Evolutionary conservation across 208 protist species (phyloP), one percentile per base, ranked within the genome.

Genomic region (Histomonas meleagridis): DNA sequence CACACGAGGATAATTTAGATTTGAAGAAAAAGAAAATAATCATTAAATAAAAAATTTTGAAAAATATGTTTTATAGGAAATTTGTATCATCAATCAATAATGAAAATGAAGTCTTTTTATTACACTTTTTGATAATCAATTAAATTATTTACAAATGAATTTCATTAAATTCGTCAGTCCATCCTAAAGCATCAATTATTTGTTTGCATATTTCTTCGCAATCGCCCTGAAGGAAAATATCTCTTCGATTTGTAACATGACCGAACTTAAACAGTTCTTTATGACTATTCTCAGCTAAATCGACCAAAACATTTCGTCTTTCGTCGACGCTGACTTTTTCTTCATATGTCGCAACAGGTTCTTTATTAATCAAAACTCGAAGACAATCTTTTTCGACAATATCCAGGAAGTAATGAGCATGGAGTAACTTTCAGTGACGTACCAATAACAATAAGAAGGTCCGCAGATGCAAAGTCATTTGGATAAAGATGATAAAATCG

Each of bases 351-450:
- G 1, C 32, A 18, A 81, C 70, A 53, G 48, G 48, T n/a, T 81
- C 70, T 12, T 46, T 32, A 26, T 86, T 86, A 21, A 86, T 55
- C 1, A 86, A 16, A 10, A 86, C 26, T 38, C 76, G 0, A 10
- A 26, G 46, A 38, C 26, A 4, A 55, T 86, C 76, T 55, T 55
- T 46, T 86, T 12, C 2, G 0, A 26, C 40, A 7, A 35, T 53
- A 1, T n/a, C n/a, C 40, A 38, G 76, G 23, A n/a, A 86, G 93
- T 38, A 86, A 90, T 0, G 96, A 96, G 92, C 98, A 97, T 1
- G 97, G 97, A 57, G 96, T 93, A 48, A 98, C 97, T 91, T 96
- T 93, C 43, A 98, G 93, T 7, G 97, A 98, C 0, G 97, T 98
- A 43, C 97, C 97, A 78, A 98, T 96, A 26, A 98, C 96, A 62